Percentiles rank a stretch among this genome's conserved stretches.
phyloP scores from a whole-genome alignment of 139 green algal genomes.

The Closterium sp. region DNA sequence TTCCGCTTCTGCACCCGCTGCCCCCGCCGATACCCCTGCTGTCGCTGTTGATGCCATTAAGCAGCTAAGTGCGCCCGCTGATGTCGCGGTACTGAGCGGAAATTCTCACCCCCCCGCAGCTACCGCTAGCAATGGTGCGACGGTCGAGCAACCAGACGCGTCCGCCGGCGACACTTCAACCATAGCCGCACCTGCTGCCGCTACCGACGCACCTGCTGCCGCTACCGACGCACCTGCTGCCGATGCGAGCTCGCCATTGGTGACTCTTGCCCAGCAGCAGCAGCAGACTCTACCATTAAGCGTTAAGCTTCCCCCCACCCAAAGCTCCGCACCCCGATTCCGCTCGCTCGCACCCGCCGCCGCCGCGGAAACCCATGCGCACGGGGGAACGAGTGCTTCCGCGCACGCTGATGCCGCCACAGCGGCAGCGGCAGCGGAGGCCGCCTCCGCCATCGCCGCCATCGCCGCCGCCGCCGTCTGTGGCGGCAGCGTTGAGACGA shows the following conservation, averaged over 20 bases:
- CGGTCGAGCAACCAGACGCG: not conserved
- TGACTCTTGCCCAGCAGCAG: not conserved
- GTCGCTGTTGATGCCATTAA: no score
- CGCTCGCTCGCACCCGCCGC: not conserved
- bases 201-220: not conserved
- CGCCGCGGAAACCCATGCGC: no score
- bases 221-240: not conserved
- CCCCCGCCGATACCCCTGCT: no score
- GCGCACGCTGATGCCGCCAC: not conserved
- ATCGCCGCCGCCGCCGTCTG: no score
- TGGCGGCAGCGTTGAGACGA: not conserved
- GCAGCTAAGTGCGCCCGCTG: not conserved
- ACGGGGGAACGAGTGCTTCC: not conserved
- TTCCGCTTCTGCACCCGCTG: no score
- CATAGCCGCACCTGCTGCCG: not conserved
- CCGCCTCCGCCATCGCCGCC: not conserved
- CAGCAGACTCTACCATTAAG: not conserved
- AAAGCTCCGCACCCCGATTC: not conserved
- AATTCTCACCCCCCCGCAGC: not conserved
- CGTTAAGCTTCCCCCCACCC: not conserved
- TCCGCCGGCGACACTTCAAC: not conserved
- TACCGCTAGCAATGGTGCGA: not conserved
- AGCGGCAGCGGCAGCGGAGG: not conserved
- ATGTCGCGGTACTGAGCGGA: no score
- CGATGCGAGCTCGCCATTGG: not conserved